Percentiles rank a stretch among this genome's conserved stretches.
These are phyloP conservation scores for Hypoxylon perforatum DNA, from an alignment of 495 filamentous ascomycete genomes.

Conservation along the genomic window DNA sequence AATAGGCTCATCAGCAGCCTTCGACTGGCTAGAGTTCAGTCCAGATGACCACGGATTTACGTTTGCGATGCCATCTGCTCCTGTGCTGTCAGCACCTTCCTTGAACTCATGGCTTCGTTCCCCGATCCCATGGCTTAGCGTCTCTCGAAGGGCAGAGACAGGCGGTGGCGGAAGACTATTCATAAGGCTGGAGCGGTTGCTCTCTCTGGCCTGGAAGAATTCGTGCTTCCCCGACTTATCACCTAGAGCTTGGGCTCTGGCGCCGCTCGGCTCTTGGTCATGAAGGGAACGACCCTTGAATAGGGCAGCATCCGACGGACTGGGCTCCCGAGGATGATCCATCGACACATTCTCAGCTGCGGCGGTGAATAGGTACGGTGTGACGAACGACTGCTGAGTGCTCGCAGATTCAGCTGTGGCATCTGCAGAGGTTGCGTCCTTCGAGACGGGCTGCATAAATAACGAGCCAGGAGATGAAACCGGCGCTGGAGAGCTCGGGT, in stretches of 20 bases:
- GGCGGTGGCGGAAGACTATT: constrained; percentile 18
- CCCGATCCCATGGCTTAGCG: too few species aligned
- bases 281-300: constrained; percentile 44
- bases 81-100: not conserved
- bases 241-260: constrained; percentile 43
- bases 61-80: not conserved
- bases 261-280: constrained; percentile 1
- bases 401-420: constrained; percentile 57
- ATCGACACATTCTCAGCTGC: not conserved
- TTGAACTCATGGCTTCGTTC: not conserved
- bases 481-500: constrained; percentile 44
- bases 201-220: constrained; percentile 53
- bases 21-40: not conserved
- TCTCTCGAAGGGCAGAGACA: constrained; percentile 33
- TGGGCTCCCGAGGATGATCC: constrained; percentile 42
- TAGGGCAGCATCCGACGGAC: constrained; percentile 59
- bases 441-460: constrained; percentile 19
- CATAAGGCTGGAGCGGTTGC: constrained; percentile 38
- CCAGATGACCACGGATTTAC: not conserved
- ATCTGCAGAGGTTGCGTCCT: constrained; percentile 46
- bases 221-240: constrained; percentile 51
- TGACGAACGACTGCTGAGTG: constrained; percentile 11
- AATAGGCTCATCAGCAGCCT: not conserved
- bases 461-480: constrained; percentile 38
- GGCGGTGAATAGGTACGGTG: constrained; percentile 24